These are phyloP conservation scores for Achaetomiella virescens DNA, from an alignment of 495 filamentous ascomycete genomes.

Conservation along the genomic window DNA sequence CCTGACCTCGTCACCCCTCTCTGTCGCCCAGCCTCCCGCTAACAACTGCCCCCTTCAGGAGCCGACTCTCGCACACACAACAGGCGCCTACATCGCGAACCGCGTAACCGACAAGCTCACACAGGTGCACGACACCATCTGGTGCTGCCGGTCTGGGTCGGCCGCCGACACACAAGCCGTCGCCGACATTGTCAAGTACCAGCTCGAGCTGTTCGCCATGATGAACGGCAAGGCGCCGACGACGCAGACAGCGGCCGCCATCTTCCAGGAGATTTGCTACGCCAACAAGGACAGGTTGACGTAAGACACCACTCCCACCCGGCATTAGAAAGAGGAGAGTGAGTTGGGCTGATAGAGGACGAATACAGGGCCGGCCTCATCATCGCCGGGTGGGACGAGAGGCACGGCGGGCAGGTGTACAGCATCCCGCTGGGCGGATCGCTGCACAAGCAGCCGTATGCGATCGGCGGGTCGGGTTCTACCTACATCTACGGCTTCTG, in stretches of 20 bases:
- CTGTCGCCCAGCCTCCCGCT: neutral
- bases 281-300: constrained; percentile 88
- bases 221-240: constrained; percentile 81
- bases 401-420: constrained; percentile 93
- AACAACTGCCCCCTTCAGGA: constrained; percentile 36
- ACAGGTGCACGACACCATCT: constrained; percentile 96
- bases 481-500: constrained; percentile 99
- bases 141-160: constrained; percentile 96
- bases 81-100: constrained; percentile 97
- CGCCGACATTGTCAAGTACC: constrained; percentile 94
- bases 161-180: constrained; percentile 97
- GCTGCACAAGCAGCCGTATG: constrained; percentile 91
- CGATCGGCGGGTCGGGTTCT: constrained; percentile 94
- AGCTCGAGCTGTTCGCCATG: constrained; percentile 87
- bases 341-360: constrained; percentile 23
- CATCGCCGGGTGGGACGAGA: constrained; percentile 90
- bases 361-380: constrained; percentile 89
- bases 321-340: no score
- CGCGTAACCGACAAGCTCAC: constrained; percentile 99
- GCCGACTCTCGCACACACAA: constrained; percentile 98
- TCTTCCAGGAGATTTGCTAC: constrained; percentile 98
- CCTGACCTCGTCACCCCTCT: neutral
- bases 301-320: constrained; percentile 34
- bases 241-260: constrained; percentile 84
- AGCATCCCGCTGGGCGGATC: constrained; percentile 95